Conservation (phyloP, 1,284 basidiomycete genomes). For the Testicularia cyperi region DNA sequence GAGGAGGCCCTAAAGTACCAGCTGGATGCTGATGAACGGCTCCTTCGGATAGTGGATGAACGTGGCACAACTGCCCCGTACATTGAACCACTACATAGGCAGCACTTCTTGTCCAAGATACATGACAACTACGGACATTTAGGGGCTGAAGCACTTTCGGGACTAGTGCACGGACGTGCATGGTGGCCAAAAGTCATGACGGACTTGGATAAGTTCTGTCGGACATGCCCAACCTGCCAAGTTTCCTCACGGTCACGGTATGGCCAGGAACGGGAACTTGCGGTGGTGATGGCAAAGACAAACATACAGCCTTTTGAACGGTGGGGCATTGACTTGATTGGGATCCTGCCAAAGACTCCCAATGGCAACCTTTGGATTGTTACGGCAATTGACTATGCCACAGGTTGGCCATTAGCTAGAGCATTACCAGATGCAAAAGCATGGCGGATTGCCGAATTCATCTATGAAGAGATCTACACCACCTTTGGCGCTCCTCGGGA, state of each 20-base stretch:
- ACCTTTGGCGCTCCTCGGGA: conserved; percentile 3
- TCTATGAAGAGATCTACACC: not conserved
- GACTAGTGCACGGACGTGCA: not conserved
- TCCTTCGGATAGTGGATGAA: not conserved
- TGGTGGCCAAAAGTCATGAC: conserved; percentile 3
- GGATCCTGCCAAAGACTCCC: not conserved
- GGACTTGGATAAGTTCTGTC: conserved; percentile 1
- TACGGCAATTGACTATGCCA: too few relatives aligned
- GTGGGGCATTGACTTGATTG: conserved; percentile 5
- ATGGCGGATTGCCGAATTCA: conserved; percentile 1
- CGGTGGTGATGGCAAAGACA: not conserved
- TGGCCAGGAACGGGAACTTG: conserved; percentile 2
- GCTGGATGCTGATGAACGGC: not conserved
- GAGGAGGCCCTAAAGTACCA: not conserved
- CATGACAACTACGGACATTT: not conserved
- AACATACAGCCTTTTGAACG: conserved; percentile 3
- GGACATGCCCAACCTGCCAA: conserved; percentile 1
- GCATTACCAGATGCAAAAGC: conserved; percentile 1
- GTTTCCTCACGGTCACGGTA: not conserved
- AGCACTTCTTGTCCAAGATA: conserved; percentile 1
- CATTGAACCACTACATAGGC: not conserved
- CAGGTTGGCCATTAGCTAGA: conserved; percentile 4
- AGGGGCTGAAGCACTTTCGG: not conserved
- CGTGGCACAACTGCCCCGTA: not conserved
- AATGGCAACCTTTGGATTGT: conserved; percentile 3